Conservation (phyloP, 495 filamentous ascomycete species). For the Aspergillus ostianus region DNA sequence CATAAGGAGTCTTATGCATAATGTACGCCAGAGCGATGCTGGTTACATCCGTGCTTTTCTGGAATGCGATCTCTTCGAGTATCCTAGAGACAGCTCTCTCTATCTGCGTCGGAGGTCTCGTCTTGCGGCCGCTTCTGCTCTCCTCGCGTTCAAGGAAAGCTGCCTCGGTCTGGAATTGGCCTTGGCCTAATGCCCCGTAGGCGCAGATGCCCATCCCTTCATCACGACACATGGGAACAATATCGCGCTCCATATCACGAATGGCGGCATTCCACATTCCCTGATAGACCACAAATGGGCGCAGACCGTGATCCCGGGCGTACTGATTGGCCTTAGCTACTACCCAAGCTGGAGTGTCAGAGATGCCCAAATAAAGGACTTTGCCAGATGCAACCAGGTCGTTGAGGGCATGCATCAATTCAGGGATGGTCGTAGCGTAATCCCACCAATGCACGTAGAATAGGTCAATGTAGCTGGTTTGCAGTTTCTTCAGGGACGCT, state of each 20-base stretch:
- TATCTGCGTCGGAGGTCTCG: conserved; percentile 20
- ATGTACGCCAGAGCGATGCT: conserved; percentile 54
- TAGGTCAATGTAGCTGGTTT: conserved; percentile 64
- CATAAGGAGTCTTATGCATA: conserved; percentile 56
- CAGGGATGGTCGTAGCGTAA: conserved; percentile 40
- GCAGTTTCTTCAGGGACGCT: conserved; percentile 56
- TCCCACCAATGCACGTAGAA: conserved; percentile 48
- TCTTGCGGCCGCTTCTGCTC: conserved; percentile 26
- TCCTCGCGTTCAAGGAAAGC: not conserved
- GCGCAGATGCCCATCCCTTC: conserved; percentile 69
- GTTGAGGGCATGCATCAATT: conserved; percentile 46
- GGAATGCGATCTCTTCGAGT: conserved; percentile 59
- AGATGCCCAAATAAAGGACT: conserved; percentile 48
- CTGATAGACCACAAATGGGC: conserved; percentile 67
- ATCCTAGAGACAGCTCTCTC: conserved; percentile 53
- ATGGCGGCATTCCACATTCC: conserved; percentile 58
- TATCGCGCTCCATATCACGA: conserved; percentile 68
- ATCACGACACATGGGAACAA: conserved; percentile 61
- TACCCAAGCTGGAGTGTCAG: conserved; percentile 41
- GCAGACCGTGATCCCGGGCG: conserved; percentile 45
- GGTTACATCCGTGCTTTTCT: conserved; percentile 42
- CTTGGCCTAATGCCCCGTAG: conserved; percentile 43
- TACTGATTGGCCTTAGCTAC: conserved; percentile 37
- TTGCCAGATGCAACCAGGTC: conserved; percentile 37
- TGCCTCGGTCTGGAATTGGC: conserved; percentile 2